These are phyloP conservation scores for Penicillium silybi DNA, from an alignment of 495 filamentous ascomycete genomes.

Conservation along the genomic window DNA sequence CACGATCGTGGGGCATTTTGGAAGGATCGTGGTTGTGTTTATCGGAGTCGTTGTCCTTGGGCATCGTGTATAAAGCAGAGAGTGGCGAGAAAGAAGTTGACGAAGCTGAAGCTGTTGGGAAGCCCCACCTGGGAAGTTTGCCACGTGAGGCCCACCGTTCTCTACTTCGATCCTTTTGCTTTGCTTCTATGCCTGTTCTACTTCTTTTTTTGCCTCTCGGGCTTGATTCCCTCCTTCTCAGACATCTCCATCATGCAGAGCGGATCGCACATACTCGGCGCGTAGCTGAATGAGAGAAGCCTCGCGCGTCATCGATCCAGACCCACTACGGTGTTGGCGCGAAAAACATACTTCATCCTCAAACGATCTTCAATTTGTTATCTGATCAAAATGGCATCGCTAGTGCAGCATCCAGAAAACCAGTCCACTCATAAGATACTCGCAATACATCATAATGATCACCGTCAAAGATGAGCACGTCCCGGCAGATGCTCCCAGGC, in stretches of 20 bases:
- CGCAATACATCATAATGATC: neutral
- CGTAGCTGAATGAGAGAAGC: neutral
- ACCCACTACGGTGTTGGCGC: constrained; percentile 1
- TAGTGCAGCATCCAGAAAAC: neutral
- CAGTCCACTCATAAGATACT: neutral
- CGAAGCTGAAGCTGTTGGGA: constrained; percentile 29
- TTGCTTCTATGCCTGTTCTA: neutral
- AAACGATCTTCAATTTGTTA: neutral
- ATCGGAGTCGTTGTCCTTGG: constrained; percentile 20
- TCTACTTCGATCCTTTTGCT: constrained; percentile 4
- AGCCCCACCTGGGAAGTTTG: constrained; percentile 24
- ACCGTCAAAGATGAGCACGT: constrained; percentile 20
- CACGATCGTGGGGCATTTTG: constrained; percentile 11
- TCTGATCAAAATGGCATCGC: neutral
- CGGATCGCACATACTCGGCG: neutral
- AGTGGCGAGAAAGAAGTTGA: neutral
- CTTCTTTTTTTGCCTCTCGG: no score
- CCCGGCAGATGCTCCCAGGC: constrained; percentile 29
- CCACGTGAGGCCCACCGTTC: constrained; percentile 25
- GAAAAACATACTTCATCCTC: neutral
- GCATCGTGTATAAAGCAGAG: constrained; percentile 19
- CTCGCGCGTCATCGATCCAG: constrained; percentile 3
- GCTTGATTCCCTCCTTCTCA: neutral
- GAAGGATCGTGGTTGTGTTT: constrained; percentile 6
- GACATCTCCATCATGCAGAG: neutral